Evolutionary conservation across 176 grass and related monocot species (phyloP).

Genomic region (Phoenix dactylifera): DNA sequence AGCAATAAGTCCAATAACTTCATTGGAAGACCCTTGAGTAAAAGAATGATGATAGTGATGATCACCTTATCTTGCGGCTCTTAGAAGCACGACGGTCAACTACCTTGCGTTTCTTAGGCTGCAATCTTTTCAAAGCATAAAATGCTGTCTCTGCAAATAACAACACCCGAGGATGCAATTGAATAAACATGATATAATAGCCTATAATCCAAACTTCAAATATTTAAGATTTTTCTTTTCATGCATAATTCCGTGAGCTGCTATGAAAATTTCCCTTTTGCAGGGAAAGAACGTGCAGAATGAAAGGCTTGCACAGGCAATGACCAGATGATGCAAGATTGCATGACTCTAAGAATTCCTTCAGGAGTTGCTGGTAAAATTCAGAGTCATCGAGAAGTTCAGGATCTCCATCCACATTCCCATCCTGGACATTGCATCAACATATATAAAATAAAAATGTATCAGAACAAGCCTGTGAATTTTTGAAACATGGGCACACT

Average conservation of each 20-base stretch:
- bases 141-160: conserved; percentile 49
- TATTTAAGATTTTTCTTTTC: too few relatives aligned
- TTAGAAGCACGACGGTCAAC: conserved; percentile 86
- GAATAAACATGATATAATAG: too few relatives aligned
- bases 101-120: conserved; percentile 71
- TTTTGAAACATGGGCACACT: background rate
- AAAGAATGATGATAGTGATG: background rate
- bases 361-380: conserved; percentile 93
- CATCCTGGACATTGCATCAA: conserved; percentile 25
- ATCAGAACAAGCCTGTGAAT: background rate
- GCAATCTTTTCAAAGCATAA: conserved; percentile 68
- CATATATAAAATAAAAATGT: background rate
- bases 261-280: background rate
- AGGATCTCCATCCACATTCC: conserved; percentile 44
- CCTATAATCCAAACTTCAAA: too few relatives aligned
- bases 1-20: too few relatives aligned
- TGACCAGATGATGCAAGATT: conserved; percentile 52
- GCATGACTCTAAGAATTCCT: conserved; percentile 84
- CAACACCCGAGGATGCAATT: too few relatives aligned
- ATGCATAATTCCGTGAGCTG: too few relatives aligned
- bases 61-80: conserved; percentile 82
- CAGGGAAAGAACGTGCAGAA: background rate
- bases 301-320: background rate
- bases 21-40: background rate
- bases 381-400: conserved; percentile 82